Base-by-base conservation (phyloP, 2,329 filamentous ascomycete species). In the Stachybotrys echinatus region DNA sequence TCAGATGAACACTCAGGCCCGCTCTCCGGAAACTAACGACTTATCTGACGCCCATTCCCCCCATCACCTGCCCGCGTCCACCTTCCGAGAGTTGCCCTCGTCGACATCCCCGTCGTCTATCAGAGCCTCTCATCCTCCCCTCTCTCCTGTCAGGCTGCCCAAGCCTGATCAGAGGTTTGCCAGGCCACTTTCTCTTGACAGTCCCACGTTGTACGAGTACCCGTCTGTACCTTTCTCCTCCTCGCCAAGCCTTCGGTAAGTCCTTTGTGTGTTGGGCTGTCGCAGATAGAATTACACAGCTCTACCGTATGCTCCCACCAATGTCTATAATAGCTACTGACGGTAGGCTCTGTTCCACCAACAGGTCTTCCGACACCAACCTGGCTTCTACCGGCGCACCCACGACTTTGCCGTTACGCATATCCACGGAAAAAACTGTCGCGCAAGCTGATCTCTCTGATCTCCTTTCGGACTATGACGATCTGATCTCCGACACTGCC, bases 201-300 rank as follows among this genome's bases (percentile, higher is more conserved):
- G 80, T 61, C 81, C 80, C 53, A 83, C 79, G 27, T 67, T 84
- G 45, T 84, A 84, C 74, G 78, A 82, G 59, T 82, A 80, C 58
- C 75, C 76, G 40, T 50, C 58, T 19, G 53, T 58, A 47, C 50
- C 55, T 42, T 53, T 56, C 43, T 53, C 53, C 23, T 55, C 52
- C 23, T 50, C 48, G 40, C 52, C 52, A 52, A 51, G 52, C 47
- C 50, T 39, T 48, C 54, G 58, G 65, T 67, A 53, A 67, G 65
- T 63, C 12, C 47, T 45, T 23, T 23, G 10, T 40, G 38, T n/a
- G 12, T 12, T 8, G 19, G 18, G 18, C 10, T 10, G 8, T 2
- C 12, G 8, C 19, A 7, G n/a, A 6, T 40, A 10, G 38, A 20
- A 8, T 20, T n/a, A n/a, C 38, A 10, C 8, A 18, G 38, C 17